Percentiles rank a stretch among this genome's conserved stretches.
These are phyloP conservation scores for Juncus effusus DNA, from an alignment of 176 grass and related monocot species.

Conservation along the genomic window DNA sequence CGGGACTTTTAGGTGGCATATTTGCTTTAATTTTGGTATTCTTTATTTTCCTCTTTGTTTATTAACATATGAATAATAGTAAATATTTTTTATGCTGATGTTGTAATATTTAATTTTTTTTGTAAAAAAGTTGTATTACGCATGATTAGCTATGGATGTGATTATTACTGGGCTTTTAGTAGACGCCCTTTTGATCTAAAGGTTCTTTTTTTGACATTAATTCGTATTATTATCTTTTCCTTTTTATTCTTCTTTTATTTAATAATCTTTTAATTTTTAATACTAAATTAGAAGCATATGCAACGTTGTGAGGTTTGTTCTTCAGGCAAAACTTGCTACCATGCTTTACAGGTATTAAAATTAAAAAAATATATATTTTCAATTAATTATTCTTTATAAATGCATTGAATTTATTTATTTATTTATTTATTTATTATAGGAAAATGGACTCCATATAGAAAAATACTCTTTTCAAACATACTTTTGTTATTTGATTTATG, in stretches of 20 bases:
- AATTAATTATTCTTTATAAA: no score
- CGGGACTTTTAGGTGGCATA: slow-evolving; percentile 98
- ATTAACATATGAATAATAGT: not conserved
- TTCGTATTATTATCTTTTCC: not conserved
- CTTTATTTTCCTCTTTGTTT: slow-evolving; percentile 12
- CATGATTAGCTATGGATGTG: slow-evolving; percentile 96
- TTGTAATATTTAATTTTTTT: slow-evolving; percentile 9
- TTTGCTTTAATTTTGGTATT: slow-evolving; percentile 96
- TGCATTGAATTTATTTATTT: not conserved
- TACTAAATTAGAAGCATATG: slow-evolving; percentile 74
- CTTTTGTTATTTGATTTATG: slow-evolving; percentile 91
- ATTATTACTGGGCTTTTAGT: slow-evolving; percentile 63
- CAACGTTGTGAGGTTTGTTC: slow-evolving; percentile 78
- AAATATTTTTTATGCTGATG: slow-evolving; percentile 10
- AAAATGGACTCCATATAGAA: slow-evolving; percentile 49
- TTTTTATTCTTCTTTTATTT: not conserved
- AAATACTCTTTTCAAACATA: slow-evolving; percentile 82
- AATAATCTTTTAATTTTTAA: not conserved
- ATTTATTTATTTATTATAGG: slow-evolving; percentile 34
- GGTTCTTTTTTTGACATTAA: slow-evolving; percentile 25
- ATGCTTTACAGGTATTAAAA: slow-evolving; percentile 75
- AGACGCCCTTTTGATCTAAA: slow-evolving; percentile 68
- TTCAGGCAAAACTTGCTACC: slow-evolving; percentile 87
- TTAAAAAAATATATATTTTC: no score
- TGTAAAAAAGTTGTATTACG: slow-evolving; percentile 51